These are phyloP conservation scores for Chlamydomonas eustigma DNA, from an alignment of 139 green algal species.

Conservation along the genomic window DNA sequence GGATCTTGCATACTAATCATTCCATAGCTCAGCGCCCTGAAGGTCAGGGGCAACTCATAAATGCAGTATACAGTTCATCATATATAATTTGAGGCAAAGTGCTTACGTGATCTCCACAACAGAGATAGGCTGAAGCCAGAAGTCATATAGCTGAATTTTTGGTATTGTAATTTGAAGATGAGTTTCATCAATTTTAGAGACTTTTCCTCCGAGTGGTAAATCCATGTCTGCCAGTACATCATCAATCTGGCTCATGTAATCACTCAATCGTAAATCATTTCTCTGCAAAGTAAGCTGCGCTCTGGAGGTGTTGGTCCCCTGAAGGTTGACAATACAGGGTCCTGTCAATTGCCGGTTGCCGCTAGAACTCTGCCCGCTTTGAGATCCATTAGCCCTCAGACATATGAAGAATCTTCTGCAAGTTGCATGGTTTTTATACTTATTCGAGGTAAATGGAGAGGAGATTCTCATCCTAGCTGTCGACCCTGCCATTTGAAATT, in stretches of 20 bases:
- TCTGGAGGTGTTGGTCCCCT: not conserved
- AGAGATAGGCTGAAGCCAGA: constrained; percentile 11
- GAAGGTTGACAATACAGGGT: not conserved
- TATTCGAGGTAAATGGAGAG: too few species aligned
- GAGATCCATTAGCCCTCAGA: too few species aligned
- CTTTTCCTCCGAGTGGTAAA: not conserved
- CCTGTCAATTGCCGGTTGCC: not conserved
- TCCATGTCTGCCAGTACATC: constrained; percentile 2
- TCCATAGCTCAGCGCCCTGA: too few species aligned
- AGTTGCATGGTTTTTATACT: too few species aligned
- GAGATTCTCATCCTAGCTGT: too few species aligned
- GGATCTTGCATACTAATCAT: too few species aligned
- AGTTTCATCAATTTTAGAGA: not conserved
- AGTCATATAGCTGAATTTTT: constrained; percentile 16
- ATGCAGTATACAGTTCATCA: too few species aligned
- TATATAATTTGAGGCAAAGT: too few species aligned
- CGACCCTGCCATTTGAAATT: too few species aligned
- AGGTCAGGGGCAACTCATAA: too few species aligned
- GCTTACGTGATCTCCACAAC: constrained; percentile 5
- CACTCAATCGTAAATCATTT: not conserved
- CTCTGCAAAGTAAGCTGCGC: not conserved
- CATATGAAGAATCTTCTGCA: too few species aligned
- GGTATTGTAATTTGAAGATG: constrained; percentile 13
- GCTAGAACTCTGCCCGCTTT: too few species aligned
- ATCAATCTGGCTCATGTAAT: not conserved